Conservation (phyloP, 805 yeast genomes). For the Helenozyma baotianmanensis region DNA sequence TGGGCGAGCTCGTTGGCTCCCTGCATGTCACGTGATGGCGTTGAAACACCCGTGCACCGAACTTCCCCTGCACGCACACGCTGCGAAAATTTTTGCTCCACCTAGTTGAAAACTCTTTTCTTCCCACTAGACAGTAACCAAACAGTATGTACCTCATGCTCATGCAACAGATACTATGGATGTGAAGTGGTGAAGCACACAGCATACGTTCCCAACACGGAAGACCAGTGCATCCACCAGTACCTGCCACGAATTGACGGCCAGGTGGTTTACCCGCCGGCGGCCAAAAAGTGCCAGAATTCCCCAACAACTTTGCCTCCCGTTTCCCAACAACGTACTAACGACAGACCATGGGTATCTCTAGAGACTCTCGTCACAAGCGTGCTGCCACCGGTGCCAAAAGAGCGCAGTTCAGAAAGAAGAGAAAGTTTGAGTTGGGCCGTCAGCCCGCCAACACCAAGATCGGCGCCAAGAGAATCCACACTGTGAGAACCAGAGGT, state of each 20-base stretch:
- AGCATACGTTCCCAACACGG: too few species aligned
- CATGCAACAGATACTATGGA: too few species aligned
- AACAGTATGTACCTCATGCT: conserved; percentile 15
- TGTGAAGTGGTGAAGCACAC: too few species aligned
- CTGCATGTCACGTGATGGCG: too few species aligned
- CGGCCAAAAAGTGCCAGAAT: too few species aligned
- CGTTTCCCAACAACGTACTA: conserved; percentile 8
- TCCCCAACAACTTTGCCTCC: too few species aligned
- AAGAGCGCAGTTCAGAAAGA: conserved; percentile 99
- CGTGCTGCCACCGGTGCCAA: conserved; percentile 99
- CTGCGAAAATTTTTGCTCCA: conserved; percentile 12
- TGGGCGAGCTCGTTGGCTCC: too few species aligned
- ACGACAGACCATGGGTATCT: conserved; percentile 86
- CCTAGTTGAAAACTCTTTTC: conserved; percentile 8
- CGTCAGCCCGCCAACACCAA: conserved; percentile 99
- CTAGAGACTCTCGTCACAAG: conserved; percentile 99
- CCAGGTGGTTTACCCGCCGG: too few species aligned
- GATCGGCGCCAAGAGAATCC: conserved; percentile 98
- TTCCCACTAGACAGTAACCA: conserved; percentile 18
- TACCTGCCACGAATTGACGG: too few species aligned
- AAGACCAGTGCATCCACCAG: too few species aligned
- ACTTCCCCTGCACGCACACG: too few species aligned
- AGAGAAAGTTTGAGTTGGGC: conserved; percentile 99
- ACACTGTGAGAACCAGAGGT: conserved; percentile 99
- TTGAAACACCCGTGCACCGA: too few species aligned